Percentiles rank a stretch among this genome's conserved stretches.
phyloP scores from a whole-genome alignment of 352 stramenopile species.

The Phytophthora pinifolia region DNA sequence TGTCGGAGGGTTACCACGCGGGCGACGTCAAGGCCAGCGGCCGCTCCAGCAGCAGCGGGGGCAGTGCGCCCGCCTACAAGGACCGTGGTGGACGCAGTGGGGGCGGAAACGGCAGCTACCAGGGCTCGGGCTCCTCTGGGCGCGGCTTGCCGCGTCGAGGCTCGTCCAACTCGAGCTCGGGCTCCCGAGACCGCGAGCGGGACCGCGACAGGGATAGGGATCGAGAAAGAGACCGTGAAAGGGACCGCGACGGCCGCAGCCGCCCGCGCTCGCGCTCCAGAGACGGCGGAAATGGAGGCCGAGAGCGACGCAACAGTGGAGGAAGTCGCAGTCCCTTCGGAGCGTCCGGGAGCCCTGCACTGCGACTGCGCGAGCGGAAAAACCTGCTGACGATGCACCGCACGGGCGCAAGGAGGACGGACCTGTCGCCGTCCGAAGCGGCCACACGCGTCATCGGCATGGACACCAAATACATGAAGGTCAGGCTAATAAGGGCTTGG shows the following conservation, averaged over 20 bases:
- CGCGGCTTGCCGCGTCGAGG: slow-evolving; percentile 47
- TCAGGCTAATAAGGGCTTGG: slow-evolving; percentile 9
- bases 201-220: slow-evolving; percentile 39
- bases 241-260: slow-evolving; percentile 33
- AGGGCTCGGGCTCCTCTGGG: slow-evolving; percentile 18
- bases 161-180: slow-evolving; percentile 38
- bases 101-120: slow-evolving; percentile 21
- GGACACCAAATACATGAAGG: slow-evolving; percentile 76
- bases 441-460: slow-evolving; percentile 65
- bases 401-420: slow-evolving; percentile 44
- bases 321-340: slow-evolving; percentile 45
- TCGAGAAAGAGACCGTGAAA: slow-evolving; percentile 27
- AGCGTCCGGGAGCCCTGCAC: slow-evolving; percentile 44
- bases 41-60: slow-evolving; percentile 10
- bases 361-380: slow-evolving; percentile 64
- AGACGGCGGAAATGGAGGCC: slow-evolving; percentile 25
- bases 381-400: slow-evolving; percentile 82
- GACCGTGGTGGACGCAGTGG: slow-evolving; percentile 32
- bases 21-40: slow-evolving; percentile 28
- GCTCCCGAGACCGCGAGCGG: slow-evolving; percentile 36
- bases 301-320: slow-evolving; percentile 25
- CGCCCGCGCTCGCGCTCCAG: slow-evolving; percentile 43
- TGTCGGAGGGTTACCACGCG: slow-evolving; percentile 30
- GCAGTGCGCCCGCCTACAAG: slow-evolving; percentile 21
- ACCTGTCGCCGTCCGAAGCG: slow-evolving; percentile 48